These are phyloP conservation scores for Saturnispora saitoi DNA, from an alignment of 805 yeast genomes.

Conservation along the genomic window DNA sequence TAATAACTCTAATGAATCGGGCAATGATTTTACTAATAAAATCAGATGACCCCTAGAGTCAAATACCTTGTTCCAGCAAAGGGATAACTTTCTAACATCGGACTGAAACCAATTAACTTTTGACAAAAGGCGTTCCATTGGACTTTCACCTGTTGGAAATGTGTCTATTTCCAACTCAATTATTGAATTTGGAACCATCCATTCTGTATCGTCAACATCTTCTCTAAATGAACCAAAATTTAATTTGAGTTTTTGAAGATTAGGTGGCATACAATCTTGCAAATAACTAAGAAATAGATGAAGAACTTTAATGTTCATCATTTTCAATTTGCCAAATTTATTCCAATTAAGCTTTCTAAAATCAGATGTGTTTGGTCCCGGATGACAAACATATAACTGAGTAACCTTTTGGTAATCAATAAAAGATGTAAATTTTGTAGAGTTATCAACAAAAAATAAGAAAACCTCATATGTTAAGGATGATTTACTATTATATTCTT, in stretches of 20 bases:
- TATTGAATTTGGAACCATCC: slow-evolving; percentile 6
- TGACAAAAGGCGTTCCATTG: slow-evolving; percentile 2
- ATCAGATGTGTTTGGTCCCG: slow-evolving; percentile 4
- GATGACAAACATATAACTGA: slow-evolving; percentile 8
- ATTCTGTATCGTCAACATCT: background rate
- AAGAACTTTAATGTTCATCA: slow-evolving; percentile 7
- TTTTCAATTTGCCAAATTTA: background rate
- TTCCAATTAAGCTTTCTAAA: slow-evolving; percentile 7
- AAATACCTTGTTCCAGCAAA: slow-evolving; percentile 9
- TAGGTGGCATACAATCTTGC: slow-evolving; percentile 3
- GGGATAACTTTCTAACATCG: slow-evolving; percentile 2
- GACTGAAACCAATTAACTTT: slow-evolving; percentile 2
- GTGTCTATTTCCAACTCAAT: slow-evolving; percentile 7
- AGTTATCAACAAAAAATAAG: slow-evolving; percentile 6
- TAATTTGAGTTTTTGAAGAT: slow-evolving; percentile 4
- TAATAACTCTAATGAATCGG: slow-evolving; percentile 4
- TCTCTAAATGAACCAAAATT: slow-evolving; percentile 5
- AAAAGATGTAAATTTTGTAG: slow-evolving; percentile 1
- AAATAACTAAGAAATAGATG: slow-evolving; percentile 5
- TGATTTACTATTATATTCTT: background rate
- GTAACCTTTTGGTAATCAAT: slow-evolving; percentile 5
- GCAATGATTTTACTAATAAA: slow-evolving; percentile 2
- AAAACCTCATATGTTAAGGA: slow-evolving; percentile 5
- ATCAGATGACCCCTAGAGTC: slow-evolving; percentile 6
- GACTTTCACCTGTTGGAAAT: slow-evolving; percentile 8